phyloP scores from a whole-genome alignment of 805 yeast species.

The Komagataella pseudopastoris region DNA sequence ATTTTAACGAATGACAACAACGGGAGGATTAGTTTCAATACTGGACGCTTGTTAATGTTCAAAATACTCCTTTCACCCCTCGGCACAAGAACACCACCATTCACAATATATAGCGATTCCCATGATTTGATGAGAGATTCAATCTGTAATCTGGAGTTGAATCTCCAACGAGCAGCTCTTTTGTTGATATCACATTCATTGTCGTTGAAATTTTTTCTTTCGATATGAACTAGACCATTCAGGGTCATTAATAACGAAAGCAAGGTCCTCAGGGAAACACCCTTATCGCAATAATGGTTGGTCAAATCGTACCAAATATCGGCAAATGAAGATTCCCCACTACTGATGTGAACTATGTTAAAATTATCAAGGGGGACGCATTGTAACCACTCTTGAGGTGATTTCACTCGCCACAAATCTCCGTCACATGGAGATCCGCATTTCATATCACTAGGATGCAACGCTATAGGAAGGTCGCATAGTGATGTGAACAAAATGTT shows the following conservation, averaged over 20 bases:
- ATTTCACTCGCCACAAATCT: constrained; percentile 49
- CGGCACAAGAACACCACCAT: constrained; percentile 49
- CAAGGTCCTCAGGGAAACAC: constrained; percentile 32
- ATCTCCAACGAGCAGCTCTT: constrained; percentile 46
- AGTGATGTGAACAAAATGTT: constrained; percentile 32
- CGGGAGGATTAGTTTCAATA: constrained; percentile 53
- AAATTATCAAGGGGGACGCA: constrained; percentile 33
- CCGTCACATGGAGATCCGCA: constrained; percentile 54
- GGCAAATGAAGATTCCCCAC: constrained; percentile 34
- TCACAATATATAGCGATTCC: constrained; percentile 49
- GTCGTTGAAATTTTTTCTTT: constrained; percentile 25
- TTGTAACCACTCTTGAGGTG: constrained; percentile 36
- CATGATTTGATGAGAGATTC: constrained; percentile 47
- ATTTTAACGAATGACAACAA: constrained; percentile 54
- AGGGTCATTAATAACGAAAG: constrained; percentile 48
- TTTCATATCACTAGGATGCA: constrained; percentile 29
- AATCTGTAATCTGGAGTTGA: constrained; percentile 44
- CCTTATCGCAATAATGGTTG: constrained; percentile 23
- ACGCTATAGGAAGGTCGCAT: constrained; percentile 25
- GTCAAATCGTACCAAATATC: constrained; percentile 39
- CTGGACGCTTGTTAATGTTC: constrained; percentile 37
- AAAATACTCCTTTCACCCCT: constrained; percentile 30
- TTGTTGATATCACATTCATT: constrained; percentile 10
- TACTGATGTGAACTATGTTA: constrained; percentile 41
- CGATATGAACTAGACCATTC: constrained; percentile 51